These are phyloP conservation scores for Aspergillus conjunctus DNA, from an alignment of 495 filamentous ascomycete genomes.

Conservation along the genomic window DNA sequence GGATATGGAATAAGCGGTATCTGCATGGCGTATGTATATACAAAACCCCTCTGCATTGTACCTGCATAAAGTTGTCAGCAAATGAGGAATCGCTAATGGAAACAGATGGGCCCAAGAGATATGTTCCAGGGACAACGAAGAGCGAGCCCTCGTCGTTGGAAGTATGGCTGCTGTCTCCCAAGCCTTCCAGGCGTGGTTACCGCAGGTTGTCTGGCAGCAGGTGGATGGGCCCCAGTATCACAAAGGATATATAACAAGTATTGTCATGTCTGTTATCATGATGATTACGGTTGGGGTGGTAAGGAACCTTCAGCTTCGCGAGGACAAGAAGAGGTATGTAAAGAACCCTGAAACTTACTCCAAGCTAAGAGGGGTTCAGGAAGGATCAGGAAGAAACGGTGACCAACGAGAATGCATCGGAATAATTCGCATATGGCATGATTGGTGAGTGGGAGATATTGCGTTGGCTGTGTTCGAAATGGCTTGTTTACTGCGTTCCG, in stretches of 20 bases:
- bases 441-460: too few species aligned
- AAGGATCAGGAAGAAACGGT: too few species aligned
- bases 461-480: too few species aligned
- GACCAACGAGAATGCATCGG: too few species aligned
- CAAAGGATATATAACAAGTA: constrained; percentile 50
- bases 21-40: constrained; percentile 41
- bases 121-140: constrained; percentile 54
- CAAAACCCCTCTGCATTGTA: constrained; percentile 12
- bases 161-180: constrained; percentile 55
- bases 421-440: too few species aligned
- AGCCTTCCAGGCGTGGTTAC: constrained; percentile 53
- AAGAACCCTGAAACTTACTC: background rate
- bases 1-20: constrained; percentile 46
- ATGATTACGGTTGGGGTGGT: constrained; percentile 33
- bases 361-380: background rate
- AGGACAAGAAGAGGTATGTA: constrained; percentile 36
- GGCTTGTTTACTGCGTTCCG: too few species aligned
- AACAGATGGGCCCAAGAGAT: constrained; percentile 54
- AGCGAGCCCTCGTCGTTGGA: constrained; percentile 50
- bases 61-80: background rate
- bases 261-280: constrained; percentile 36
- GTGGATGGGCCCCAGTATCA: constrained; percentile 51
- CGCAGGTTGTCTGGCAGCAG: constrained; percentile 54
- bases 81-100: constrained; percentile 8
- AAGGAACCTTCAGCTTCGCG: constrained; percentile 41